Conservation (phyloP, 345 rosid genomes). For the Theobroma cacao region DNA sequence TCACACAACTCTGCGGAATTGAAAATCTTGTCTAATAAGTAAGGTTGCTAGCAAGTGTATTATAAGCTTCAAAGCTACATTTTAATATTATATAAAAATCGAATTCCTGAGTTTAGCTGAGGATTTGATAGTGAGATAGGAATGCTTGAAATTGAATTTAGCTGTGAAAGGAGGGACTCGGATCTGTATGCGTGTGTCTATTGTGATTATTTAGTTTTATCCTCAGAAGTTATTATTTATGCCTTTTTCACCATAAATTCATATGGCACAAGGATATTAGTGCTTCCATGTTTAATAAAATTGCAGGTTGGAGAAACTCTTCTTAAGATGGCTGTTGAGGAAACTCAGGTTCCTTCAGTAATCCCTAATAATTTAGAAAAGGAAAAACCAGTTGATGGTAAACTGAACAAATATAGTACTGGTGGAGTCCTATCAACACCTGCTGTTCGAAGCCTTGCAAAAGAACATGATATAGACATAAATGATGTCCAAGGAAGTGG, state of each 20-base stretch:
- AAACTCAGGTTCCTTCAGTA: slow-evolving; percentile 28
- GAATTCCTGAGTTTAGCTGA: neutral
- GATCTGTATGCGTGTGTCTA: neutral
- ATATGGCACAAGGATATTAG: neutral
- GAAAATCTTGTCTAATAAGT: neutral
- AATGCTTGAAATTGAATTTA: neutral
- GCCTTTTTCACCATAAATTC: neutral
- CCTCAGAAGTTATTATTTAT: neutral
- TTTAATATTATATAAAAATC: neutral
- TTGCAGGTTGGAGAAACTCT: slow-evolving; percentile 92
- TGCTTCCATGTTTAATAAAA: slow-evolving; percentile 16
- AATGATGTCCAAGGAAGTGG: slow-evolving; percentile 67
- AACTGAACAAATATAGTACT: slow-evolving; percentile 22
- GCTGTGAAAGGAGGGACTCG: neutral
- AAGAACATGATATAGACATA: slow-evolving; percentile 60
- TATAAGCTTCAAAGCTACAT: neutral
- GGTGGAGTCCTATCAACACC: slow-evolving; percentile 70
- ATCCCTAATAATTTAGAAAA: slow-evolving; percentile 21
- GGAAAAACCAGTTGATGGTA: slow-evolving; percentile 20
- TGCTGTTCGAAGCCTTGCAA: slow-evolving; percentile 78
- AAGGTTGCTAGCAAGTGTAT: neutral
- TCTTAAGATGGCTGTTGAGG: slow-evolving; percentile 61
- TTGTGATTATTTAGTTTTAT: slow-evolving; percentile 9
- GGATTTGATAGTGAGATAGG: neutral
- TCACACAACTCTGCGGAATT: neutral